Evolutionary conservation across 257 asterid species (phyloP).

Genomic region (Solanum chmielewskii): DNA sequence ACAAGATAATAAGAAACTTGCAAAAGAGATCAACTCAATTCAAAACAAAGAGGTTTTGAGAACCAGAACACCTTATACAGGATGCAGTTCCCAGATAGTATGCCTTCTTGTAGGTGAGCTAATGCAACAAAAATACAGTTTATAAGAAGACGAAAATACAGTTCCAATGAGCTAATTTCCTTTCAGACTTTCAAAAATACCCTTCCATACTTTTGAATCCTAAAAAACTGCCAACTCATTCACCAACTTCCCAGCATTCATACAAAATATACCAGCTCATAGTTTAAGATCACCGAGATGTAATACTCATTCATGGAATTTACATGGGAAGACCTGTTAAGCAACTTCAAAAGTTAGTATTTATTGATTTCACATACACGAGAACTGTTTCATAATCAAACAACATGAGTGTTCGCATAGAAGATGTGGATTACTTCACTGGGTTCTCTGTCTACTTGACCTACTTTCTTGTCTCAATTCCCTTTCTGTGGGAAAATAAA

Average conservation of each 20-base stretch:
- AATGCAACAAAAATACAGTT: background rate
- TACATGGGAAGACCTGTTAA: background rate
- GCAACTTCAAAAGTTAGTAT: background rate
- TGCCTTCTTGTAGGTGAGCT: background rate
- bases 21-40: background rate
- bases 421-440: background rate
- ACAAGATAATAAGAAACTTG: background rate
- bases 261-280: background rate
- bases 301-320: background rate
- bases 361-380: background rate
- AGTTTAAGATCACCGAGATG: background rate
- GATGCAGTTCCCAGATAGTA: background rate
- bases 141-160: background rate
- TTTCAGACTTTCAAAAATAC: background rate
- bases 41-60: background rate
- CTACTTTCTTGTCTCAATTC: background rate
- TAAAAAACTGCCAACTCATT: background rate
- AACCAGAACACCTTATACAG: background rate
- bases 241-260: background rate
- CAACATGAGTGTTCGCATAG: background rate
- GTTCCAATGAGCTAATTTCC: background rate
- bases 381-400: background rate
- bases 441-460: background rate
- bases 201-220: background rate
- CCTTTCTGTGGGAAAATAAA: background rate